phyloP scores from a whole-genome alignment of 2,329 filamentous ascomycete genomes.

The Magnaporthales sp. region DNA sequence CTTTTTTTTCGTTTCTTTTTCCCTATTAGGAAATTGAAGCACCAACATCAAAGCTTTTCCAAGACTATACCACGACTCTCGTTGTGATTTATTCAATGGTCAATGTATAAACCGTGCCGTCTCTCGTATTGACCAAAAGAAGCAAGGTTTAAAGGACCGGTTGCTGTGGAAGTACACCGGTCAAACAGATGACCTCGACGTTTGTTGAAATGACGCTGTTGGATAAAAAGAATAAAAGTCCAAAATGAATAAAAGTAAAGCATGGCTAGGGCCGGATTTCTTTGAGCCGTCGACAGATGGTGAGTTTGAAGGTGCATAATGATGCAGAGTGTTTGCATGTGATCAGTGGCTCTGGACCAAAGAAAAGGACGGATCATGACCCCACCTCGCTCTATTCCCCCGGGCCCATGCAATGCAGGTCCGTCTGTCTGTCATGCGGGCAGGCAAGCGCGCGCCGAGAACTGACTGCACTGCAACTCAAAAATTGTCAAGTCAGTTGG shows the following conservation, averaged over 20 bases:
- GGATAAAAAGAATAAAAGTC: not conserved
- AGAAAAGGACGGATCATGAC: not conserved
- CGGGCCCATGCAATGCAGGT: not conserved
- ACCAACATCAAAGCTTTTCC: not conserved
- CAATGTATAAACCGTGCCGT: not conserved
- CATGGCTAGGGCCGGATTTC: not conserved
- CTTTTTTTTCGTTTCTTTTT: not conserved
- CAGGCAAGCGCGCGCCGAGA: not conserved
- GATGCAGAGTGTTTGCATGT: not conserved
- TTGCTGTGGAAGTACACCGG: not conserved
- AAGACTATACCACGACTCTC: not conserved
- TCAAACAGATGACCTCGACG: not conserved
- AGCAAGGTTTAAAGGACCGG: not conserved
- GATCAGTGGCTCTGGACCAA: not conserved
- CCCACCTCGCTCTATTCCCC: not conserved
- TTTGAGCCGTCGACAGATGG: not conserved
- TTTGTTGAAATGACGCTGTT: not conserved
- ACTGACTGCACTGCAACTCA: not conserved
- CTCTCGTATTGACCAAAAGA: not conserved
- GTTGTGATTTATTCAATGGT: not conserved
- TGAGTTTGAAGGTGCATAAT: not conserved
- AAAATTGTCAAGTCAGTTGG: not conserved
- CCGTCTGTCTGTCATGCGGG: not conserved
- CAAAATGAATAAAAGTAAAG: not conserved
- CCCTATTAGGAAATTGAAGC: not conserved